phyloP scores from a whole-genome alignment of 1,284 basidiomycete genomes.

The Leccinum glutinopallens region DNA sequence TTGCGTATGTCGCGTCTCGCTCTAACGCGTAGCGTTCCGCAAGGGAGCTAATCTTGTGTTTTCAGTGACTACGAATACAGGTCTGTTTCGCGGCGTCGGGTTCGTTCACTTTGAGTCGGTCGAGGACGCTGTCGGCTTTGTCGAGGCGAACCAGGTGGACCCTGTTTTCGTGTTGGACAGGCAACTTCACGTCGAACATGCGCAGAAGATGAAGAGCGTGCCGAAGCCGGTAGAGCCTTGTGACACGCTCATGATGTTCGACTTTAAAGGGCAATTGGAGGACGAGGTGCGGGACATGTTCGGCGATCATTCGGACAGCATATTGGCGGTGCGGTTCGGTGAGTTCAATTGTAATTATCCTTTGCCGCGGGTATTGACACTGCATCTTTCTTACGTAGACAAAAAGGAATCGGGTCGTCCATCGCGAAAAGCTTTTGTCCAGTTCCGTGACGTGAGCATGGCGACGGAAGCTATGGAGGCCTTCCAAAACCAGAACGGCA shows the following conservation, averaged over 20 bases:
- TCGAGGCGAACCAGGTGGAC: conserved; percentile 40
- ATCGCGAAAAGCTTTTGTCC: conserved; percentile 25
- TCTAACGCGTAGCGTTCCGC: background rate
- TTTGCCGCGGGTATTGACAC: conserved; percentile 8
- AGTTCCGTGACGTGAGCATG: conserved; percentile 24
- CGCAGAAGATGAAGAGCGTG: conserved; percentile 2
- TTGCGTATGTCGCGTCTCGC: conserved; percentile 34
- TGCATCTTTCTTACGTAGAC: conserved; percentile 3
- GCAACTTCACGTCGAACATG: conserved; percentile 43
- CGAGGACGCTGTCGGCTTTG: conserved; percentile 40
- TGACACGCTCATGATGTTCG: conserved; percentile 43
- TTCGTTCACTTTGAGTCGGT: conserved; percentile 45
- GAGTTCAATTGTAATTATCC: conserved; percentile 6
- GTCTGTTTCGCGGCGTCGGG: conserved; percentile 43
- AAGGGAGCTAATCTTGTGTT: conserved; percentile 11
- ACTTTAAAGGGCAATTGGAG: conserved; percentile 34
- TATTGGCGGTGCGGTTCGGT: conserved; percentile 30
- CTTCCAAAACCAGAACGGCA: conserved; percentile 18
- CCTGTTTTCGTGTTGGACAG: conserved; percentile 49
- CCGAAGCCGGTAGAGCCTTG: conserved; percentile 29
- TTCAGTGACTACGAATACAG: conserved; percentile 36
- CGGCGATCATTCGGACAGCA: conserved; percentile 24
- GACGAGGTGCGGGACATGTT: conserved; percentile 27
- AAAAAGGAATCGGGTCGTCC: conserved; percentile 7
- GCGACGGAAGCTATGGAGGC: conserved; percentile 31